These are phyloP conservation scores for Silene latifolia DNA, from an alignment of 148 eudicot genomes.

Conservation along the genomic window DNA sequence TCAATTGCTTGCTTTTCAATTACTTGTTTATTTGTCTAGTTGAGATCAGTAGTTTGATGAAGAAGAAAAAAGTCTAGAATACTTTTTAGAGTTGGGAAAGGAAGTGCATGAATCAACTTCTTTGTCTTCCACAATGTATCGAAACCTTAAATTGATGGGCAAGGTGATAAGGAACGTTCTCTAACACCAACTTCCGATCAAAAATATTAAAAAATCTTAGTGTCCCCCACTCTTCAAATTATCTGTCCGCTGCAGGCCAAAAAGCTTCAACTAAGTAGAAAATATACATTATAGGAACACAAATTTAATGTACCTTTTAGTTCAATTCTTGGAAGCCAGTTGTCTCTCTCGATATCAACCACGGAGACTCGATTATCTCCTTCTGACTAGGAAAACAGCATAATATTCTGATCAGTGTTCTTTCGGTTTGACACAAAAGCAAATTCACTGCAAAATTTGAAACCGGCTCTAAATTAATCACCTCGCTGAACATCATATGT, in stretches of 20 bases:
- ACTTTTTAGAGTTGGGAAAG: too few species aligned
- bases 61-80: too few species aligned
- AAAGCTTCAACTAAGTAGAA: background rate
- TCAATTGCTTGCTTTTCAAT: too few species aligned
- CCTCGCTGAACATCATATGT: conserved; percentile 5
- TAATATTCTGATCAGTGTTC: conserved; percentile 58
- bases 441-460: conserved; percentile 46
- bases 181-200: too few species aligned
- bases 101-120: too few species aligned
- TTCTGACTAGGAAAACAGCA: conserved; percentile 49
- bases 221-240: too few species aligned
- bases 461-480: conserved; percentile 15
- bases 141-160: too few species aligned
- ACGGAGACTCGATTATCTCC: conserved; percentile 40
- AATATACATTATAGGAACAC: background rate
- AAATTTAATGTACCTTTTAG: conserved; percentile 52
- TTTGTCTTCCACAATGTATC: too few species aligned
- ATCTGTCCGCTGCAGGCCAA: background rate
- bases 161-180: too few species aligned
- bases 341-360: conserved; percentile 47
- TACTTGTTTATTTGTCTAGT: too few species aligned
- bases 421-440: conserved; percentile 59
- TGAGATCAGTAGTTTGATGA: too few species aligned
- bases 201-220: too few species aligned
- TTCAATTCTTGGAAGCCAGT: conserved; percentile 52